Evolutionary conservation across 495 filamentous ascomycete species (phyloP).

Genomic region (Xylaria curta): DNA sequence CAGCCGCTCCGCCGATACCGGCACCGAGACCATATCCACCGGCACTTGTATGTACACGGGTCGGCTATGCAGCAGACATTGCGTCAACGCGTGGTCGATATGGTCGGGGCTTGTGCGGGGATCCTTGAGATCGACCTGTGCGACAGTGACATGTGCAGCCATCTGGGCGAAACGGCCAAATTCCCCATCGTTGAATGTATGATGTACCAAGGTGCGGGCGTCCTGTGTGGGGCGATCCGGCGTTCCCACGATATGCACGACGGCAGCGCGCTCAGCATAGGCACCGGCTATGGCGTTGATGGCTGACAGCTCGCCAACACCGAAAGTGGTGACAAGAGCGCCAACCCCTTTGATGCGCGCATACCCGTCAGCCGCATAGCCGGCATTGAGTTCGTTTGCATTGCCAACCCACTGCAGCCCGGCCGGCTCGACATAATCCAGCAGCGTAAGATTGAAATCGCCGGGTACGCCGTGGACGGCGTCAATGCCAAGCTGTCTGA

Average conservation of each 20-base stretch:
- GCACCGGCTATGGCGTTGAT: slow-evolving; percentile 67
- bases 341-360: slow-evolving; percentile 67
- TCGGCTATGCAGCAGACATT: slow-evolving; percentile 70
- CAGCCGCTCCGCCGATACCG: slow-evolving; percentile 68
- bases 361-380: slow-evolving; percentile 73
- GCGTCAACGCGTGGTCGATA: slow-evolving; percentile 72
- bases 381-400: slow-evolving; percentile 72
- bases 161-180: slow-evolving; percentile 76
- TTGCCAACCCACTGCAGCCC: slow-evolving; percentile 71
- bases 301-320: slow-evolving; percentile 71
- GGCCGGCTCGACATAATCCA: slow-evolving; percentile 63
- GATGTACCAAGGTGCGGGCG: slow-evolving; percentile 66
- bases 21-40: slow-evolving; percentile 74
- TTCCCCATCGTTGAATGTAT: slow-evolving; percentile 81
- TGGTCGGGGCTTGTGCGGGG: slow-evolving; percentile 64
- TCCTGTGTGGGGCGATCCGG: slow-evolving; percentile 57
- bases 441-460: slow-evolving; percentile 65
- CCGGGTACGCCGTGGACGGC: slow-evolving; percentile 66
- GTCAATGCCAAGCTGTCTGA: slow-evolving; percentile 65
- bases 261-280: slow-evolving; percentile 68
- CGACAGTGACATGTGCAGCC: slow-evolving; percentile 67
- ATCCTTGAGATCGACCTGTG: slow-evolving; percentile 65
- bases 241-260: slow-evolving; percentile 75
- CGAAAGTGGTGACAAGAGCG: slow-evolving; percentile 71
- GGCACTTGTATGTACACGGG: slow-evolving; percentile 80